Percentiles rank a stretch among this genome's conserved stretches.
Conservation (phyloP, 805 yeast species). For the Ogataea ganodermae region DNA sequence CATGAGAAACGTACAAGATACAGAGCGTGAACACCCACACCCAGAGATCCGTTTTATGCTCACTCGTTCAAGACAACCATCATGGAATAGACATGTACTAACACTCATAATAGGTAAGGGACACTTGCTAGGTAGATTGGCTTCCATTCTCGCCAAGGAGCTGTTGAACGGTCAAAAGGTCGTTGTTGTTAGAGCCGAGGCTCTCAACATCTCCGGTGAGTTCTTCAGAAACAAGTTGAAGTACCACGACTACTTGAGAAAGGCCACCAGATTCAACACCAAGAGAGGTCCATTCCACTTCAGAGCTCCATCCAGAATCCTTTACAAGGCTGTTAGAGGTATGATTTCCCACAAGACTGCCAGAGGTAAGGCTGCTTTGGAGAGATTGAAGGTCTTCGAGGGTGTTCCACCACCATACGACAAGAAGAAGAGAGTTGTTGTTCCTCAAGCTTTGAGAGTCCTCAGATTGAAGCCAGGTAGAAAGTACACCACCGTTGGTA, state of each 20-base stretch:
- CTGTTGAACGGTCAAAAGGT: slow-evolving; percentile 96
- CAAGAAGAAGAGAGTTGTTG: slow-evolving; percentile 99
- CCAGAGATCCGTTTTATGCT: neutral
- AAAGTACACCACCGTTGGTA: slow-evolving; percentile 98
- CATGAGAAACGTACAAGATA: no score
- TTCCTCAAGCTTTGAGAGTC: slow-evolving; percentile 99
- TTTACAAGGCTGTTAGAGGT: slow-evolving; percentile 99
- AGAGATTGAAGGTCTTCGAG: slow-evolving; percentile 98
- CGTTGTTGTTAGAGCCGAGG: slow-evolving; percentile 96
- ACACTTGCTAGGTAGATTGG: slow-evolving; percentile 99
- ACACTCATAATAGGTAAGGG: slow-evolving; percentile 70
- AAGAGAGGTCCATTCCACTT: slow-evolving; percentile 99
- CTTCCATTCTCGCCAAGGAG: slow-evolving; percentile 98
- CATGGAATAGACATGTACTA: neutral
- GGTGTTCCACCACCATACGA: slow-evolving; percentile 99
- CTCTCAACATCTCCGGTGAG: slow-evolving; percentile 98
- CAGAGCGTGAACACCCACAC: no score
- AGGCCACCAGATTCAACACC: slow-evolving; percentile 98
- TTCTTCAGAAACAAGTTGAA: slow-evolving; percentile 99
- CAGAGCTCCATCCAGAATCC: slow-evolving; percentile 99
- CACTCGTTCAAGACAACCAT: neutral
- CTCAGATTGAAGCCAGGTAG: slow-evolving; percentile 99
- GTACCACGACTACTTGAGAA: slow-evolving; percentile 99
- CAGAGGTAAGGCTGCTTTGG: slow-evolving; percentile 99
- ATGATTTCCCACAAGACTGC: slow-evolving; percentile 99